These are phyloP conservation scores for Primulina tabacum DNA, from an alignment of 257 asterid species.

Conservation along the genomic window DNA sequence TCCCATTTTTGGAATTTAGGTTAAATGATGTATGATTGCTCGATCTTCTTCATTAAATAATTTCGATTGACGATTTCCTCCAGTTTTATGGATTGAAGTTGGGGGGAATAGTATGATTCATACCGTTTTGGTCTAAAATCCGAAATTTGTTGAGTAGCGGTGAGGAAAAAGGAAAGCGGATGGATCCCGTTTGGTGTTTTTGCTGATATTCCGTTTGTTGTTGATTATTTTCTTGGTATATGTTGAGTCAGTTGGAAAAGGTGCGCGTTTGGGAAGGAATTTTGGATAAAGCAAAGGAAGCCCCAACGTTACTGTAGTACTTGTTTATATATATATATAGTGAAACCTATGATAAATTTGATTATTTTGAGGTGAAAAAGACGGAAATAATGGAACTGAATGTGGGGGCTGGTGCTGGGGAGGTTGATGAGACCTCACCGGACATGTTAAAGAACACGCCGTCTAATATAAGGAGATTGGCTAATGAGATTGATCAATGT, in stretches of 20 bases:
- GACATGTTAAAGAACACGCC: constrained; percentile 88
- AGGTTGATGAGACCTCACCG: constrained; percentile 52
- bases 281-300: background rate
- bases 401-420: constrained; percentile 30
- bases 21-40: background rate
- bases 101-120: constrained; percentile 14
- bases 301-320: background rate
- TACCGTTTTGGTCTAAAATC: constrained; percentile 7
- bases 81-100: constrained; percentile 22
- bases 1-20: background rate
- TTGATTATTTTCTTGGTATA: background rate
- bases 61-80: constrained; percentile 5
- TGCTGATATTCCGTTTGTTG: background rate
- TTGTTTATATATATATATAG: background rate
- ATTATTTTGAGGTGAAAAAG: constrained; percentile 20
- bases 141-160: constrained; percentile 12
- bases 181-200: constrained; percentile 18
- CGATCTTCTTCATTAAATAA: background rate
- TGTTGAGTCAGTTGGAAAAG: constrained; percentile 22
- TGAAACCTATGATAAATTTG: background rate
- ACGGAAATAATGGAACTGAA: constrained; percentile 21
- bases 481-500: constrained; percentile 75
- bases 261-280: constrained; percentile 1
- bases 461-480: constrained; percentile 81
- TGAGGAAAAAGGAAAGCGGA: constrained; percentile 1